A percentile compares a stretch with the other conserved stretches of the same genome.
phyloP scores from a whole-genome alignment of 2,329 filamentous ascomycete species.

The Aureobasidium sp. region DNA sequence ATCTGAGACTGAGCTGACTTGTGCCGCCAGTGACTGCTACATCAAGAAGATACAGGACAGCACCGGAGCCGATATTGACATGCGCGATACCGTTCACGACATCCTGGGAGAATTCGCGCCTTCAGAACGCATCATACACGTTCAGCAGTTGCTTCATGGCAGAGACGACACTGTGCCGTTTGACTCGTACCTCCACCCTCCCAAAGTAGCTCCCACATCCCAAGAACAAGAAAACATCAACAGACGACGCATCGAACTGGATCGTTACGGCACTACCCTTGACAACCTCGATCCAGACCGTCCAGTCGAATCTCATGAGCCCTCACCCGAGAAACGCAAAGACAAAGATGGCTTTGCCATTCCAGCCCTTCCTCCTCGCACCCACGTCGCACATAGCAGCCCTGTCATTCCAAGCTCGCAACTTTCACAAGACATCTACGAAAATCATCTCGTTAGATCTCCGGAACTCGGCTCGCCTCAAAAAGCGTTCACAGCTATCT shows the following conservation, averaged over 20 bases:
- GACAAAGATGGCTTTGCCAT: constrained; percentile 12
- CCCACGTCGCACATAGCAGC: neutral
- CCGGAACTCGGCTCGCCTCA: constrained; percentile 3
- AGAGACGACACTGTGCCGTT: constrained; percentile 26
- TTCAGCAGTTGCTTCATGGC: constrained; percentile 22
- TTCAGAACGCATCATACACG: constrained; percentile 23
- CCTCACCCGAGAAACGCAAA: neutral
- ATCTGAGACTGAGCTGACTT: constrained; percentile 11
- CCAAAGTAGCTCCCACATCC: neutral
- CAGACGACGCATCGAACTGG: constrained; percentile 19
- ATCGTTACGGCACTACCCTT: constrained; percentile 14
- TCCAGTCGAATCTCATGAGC: constrained; percentile 21
- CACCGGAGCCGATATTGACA: constrained; percentile 28
- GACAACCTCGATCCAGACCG: constrained; percentile 20
- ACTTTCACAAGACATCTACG: constrained; percentile 1
- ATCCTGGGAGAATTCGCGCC: constrained; percentile 26
- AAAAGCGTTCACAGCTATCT: neutral
- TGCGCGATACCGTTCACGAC: constrained; percentile 26
- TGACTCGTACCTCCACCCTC: constrained; percentile 21
- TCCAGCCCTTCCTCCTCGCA: neutral
- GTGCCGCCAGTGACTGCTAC: constrained; percentile 21
- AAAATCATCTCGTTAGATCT: constrained; percentile 2
- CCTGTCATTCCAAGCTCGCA: neutral
- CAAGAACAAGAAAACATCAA: constrained; percentile 18
- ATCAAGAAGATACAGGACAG: constrained; percentile 30